Evolutionary conservation across 371 early-diverging fungal species (phyloP), one percentile per base, ranked within the genome.

Genomic region (Mucor irregularis): DNA sequence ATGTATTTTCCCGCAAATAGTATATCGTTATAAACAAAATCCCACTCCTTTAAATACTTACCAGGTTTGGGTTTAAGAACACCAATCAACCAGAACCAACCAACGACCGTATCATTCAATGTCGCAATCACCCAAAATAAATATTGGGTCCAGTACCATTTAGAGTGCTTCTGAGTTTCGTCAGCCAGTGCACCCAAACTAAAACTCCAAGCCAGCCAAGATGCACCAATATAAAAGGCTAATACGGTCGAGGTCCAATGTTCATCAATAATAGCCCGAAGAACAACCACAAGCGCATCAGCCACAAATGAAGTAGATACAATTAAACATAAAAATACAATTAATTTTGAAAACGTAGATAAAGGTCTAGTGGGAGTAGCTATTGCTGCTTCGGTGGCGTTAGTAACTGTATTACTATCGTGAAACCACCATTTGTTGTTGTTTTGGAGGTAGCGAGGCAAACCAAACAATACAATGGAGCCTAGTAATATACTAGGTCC

Each of bases 121-220:
- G 48, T 33, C 5, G 66, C 61, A 5, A 49, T 46, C 7, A 58
- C 38, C 72, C 72, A 77, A 56, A 71, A 73, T 5, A 61, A 33
- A 49, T 74, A 73, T 39, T 77, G 74, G 8, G 64, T 54, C 72
- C 74, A 71, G 34, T 60, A 53, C 71, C 71, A 74, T 35, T 61
- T 53, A 9, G 60, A 53, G 48, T 58, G 66, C 34, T 64, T 62
- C 35, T 66, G 58, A 4, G 64, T 58, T 45, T 75, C 72, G 29
- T 75, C 62, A 1, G 51, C 33, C 10, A 69, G 52, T n/a, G 37
- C 49, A 13, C 40, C 45, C 4, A 68, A 37, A 21, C 51, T 46
- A 14, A 67, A 16, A 10, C 42, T 52, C 76, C 76, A 76, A 11
- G 73, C 66, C 0, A 68, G 39, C 51, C 61, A 69, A 3, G 71